Evolutionary conservation across 2,329 filamentous ascomycete genomes (phyloP).

Genomic region (Trichoderma sp.): DNA sequence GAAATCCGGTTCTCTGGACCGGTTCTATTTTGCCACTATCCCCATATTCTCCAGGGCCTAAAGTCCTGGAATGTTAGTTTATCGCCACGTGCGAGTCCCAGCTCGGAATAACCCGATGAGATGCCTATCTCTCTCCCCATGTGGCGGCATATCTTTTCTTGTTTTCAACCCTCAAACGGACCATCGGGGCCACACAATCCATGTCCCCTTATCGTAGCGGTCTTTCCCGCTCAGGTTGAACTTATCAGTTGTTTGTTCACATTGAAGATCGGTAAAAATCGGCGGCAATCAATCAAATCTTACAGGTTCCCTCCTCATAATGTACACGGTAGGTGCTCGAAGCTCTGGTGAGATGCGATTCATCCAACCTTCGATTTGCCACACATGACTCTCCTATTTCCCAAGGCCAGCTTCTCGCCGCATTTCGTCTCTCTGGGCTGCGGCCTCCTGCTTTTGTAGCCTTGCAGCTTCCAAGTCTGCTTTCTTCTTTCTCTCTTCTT

Average conservation of each 20-base stretch:
- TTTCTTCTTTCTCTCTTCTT: slow-evolving; percentile 42
- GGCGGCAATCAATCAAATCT: not conserved
- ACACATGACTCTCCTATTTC: slow-evolving; percentile 25
- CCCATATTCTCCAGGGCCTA: not conserved
- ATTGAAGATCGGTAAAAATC: not conserved
- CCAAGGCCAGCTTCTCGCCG: slow-evolving; percentile 46
- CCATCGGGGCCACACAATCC: not conserved
- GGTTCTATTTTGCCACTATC: not conserved
- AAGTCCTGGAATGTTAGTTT: not conserved
- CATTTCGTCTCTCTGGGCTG: slow-evolving; percentile 47
- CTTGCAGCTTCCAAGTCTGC: slow-evolving; percentile 35
- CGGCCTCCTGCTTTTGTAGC: slow-evolving; percentile 41
- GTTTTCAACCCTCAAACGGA: not conserved
- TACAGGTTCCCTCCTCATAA: slow-evolving; percentile 1
- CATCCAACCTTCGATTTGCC: not conserved
- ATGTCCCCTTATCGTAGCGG: not conserved
- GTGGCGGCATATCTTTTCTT: not conserved
- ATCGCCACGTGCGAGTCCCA: not conserved
- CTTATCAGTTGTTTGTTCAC: not conserved
- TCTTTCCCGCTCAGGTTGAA: not conserved
- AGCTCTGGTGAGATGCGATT: not conserved
- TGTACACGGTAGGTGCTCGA: not conserved
- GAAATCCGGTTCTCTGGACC: not conserved
- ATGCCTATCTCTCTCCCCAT: not conserved
- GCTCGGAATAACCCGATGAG: not conserved